Evolutionary conservation across 78 protist genomes (phyloP), one percentile per base, ranked within the genome.

Genomic region (Dictyostelium capitatum): DNA sequence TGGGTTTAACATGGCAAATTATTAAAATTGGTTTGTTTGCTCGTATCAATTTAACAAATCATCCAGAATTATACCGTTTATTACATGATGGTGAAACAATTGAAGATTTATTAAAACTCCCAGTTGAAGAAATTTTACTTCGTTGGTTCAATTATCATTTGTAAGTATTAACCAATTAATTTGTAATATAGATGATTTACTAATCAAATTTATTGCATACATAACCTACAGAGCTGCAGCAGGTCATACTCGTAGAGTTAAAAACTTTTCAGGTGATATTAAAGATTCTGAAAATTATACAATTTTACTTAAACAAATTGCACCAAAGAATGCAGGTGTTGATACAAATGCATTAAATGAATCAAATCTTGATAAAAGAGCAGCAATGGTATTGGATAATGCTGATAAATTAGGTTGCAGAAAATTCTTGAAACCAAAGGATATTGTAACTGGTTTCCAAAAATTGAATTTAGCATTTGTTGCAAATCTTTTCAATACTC

Each of bases 91-190:
- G 98, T 54, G 99, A 98, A 80, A 67, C 95, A 15, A 73, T 98
- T 73, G 97, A 87, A n/a, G 97, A 87, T 70, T 79, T 99, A n/a
- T 50, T 91, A 74, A 90, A 89, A 64, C 95, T 97, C 19, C 90
- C 98, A 20, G 97, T 99, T 32, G 99, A 98, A 64, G 90, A 96
- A 28, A 82, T 98, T 32, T 96, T 98, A 30, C 46, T 97, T 74
- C 97, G 99, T 57, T 98, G 99, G 99, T 69, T 98, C 96, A 98
- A 98, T 96, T 98, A 96, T 91, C 96, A 94, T 59, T 95, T 98
- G 53, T 37, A 37, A 37, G 43, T n/a, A n/a, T n/a, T n/a, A n/a
- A n/a, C n/a, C n/a, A n/a, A n/a, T n/a, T n/a, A n/a, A n/a, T n/a
- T n/a, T n/a, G n/a, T n/a, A n/a, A n/a, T n/a, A n/a, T n/a, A n/a